These are phyloP conservation scores for Pecoramyces ruminantium DNA, from an alignment of 192 early-diverging fungal genomes.

Conservation along the genomic window DNA sequence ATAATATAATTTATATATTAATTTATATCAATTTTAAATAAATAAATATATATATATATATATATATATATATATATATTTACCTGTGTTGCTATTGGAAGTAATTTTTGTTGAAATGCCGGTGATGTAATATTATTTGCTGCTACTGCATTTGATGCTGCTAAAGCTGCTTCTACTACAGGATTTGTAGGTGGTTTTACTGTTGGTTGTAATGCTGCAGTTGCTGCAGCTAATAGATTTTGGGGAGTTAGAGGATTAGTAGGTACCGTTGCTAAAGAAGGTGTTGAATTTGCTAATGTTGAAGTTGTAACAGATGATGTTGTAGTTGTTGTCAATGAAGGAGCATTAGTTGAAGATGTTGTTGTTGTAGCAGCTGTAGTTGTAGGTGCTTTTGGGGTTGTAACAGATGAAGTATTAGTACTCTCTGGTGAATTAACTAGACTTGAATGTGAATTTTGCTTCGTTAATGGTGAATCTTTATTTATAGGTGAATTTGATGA, in stretches of 20 bases:
- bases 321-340: neutral
- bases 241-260: neutral
- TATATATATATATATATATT: too few relatives aligned
- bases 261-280: neutral
- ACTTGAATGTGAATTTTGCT: neutral
- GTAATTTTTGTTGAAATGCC: neutral
- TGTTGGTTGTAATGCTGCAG: neutral
- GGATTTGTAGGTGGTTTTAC: neutral
- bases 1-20: too few relatives aligned
- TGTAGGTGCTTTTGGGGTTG: neutral
- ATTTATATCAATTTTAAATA: too few relatives aligned
- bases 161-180: neutral
- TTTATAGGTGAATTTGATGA: neutral
- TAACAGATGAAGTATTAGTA: neutral
- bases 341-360: neutral
- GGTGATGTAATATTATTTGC: neutral
- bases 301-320: neutral
- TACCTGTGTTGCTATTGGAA: neutral
- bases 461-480: neutral
- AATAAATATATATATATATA: too few relatives aligned
- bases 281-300: neutral
- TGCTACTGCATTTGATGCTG: neutral
- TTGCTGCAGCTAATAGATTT: neutral
- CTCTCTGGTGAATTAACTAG: neutral
- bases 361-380: neutral